Evolutionary conservation across 768 basidiomycete genomes (phyloP), one percentile per base, ranked within the genome.

Genomic region (Boletus bicolor): DNA sequence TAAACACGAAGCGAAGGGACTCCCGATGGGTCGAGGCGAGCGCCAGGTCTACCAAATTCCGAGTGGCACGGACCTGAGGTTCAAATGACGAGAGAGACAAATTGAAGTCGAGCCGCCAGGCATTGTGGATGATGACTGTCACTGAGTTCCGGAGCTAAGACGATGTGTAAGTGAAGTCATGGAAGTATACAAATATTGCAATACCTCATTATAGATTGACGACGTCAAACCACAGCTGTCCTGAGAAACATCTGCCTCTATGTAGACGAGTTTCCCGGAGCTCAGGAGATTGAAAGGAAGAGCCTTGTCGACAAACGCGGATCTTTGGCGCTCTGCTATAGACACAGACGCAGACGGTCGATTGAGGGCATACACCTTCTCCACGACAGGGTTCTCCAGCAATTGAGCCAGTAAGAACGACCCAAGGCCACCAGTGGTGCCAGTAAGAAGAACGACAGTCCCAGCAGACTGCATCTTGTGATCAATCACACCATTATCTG

Each of bases 21-120:
- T 38, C 26, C 7, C 34, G 26, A 21, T 43, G 45, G 0, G 35
- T 26, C 17, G 56, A 56, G 7, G 51, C 5, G 12, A 49, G 19
- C 5, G 45, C 10, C 56, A 73, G 54, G 44, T 76, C 69, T 8
- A 77, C 59, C 14, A 77, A 58, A 24, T 70, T 60, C 15, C 73
- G 59, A 1, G 66, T 67, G 3, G 71, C 73, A 0, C 61, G 64
- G n/a, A 80, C 56, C 19, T 72, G 64, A 0, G 69, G 58, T 55
- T 79, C 74, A 48, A 72, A 77, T 1, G 76, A 77, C 0, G 56
- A 37, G 3, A 79, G 58, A 0, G 72, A 59, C 8, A 75, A 57
- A 19, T 78, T 77, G 55, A 78, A 79, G 53, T 80, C 72, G 7
- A 78, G 61, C 10, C 67, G 58, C 77, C 75, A 78, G 1, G 74